Evolutionary conservation across 1,284 basidiomycete species (phyloP), one percentile per base, ranked within the genome.

Genomic region (Cutaneotrichosporon sp.): DNA sequence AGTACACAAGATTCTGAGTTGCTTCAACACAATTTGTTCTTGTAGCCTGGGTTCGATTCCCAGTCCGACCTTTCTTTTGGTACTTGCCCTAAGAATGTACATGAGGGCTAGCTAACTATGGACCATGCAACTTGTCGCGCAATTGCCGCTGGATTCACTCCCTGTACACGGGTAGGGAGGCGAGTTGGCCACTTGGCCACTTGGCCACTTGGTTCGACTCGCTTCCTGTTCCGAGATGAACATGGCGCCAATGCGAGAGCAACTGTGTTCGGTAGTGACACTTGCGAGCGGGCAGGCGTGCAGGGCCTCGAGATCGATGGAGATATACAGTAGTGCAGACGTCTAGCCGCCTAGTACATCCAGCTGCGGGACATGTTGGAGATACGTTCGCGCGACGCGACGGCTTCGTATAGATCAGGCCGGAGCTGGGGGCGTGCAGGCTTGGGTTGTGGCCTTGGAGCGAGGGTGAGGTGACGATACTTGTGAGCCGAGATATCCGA

Each of bases 41-140:
- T 46, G 42, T 46, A 46, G 42, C 42, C 42, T 46, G 42, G 42
- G 42, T 46, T 46, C 42, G 42, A 46, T n/a, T 46, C 42, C 42
- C 42, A 46, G 42, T 46, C 18, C 42, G 42, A 46, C 42, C 42
- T 46, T 18, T 0, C 18, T 42, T 42, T n/a, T n/a, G 14, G 11
- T 18, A 6, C 42, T n/a, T 36, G 34, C 34, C 8, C 5, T 9
- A 1, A 36, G 34, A 8, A 36, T 42, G 36, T 18, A 42, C 14
- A 42, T 5, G 16, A 18, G 36, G 36, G 36, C 36, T 13, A 36
- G 36, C 36, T 13, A 36, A 4, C 36, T 36, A 36, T 36, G 13
- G 9, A 36, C 26, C 26, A 36, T 36, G 34, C 1, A 13, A 36
- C 11, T 36, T 8, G 34, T 36, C 34, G 26, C n/a, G n/a, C n/a